Evolutionary conservation across 179 eudicot species (phyloP).

Genomic region (Silene coronaria): DNA sequence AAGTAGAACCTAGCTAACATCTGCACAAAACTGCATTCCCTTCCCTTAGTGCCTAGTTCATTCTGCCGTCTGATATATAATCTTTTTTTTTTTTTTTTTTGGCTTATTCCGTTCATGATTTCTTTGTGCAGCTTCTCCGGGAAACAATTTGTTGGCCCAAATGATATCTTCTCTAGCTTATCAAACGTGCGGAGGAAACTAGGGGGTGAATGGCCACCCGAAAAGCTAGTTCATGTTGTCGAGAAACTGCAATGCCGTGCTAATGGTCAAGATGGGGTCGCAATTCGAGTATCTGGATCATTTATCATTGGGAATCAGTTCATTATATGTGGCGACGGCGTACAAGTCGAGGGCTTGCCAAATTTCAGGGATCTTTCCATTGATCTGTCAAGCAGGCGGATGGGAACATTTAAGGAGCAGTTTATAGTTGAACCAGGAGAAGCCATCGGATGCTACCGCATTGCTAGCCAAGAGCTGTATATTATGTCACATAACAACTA

Average conservation of each 20-base stretch:
- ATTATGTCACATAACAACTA: conserved; percentile 41
- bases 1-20: too few relatives aligned
- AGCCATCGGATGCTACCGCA: conserved; percentile 59
- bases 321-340: conserved; percentile 86
- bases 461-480: conserved; percentile 74
- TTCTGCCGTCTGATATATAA: neutral
- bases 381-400: conserved; percentile 53
- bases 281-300: conserved; percentile 81
- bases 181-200: conserved; percentile 64
- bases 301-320: conserved; percentile 79
- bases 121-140: conserved; percentile 57
- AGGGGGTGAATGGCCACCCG: conserved; percentile 85
- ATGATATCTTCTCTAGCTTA: conserved; percentile 44
- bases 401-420: conserved; percentile 86
- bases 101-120: neutral
- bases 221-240: conserved; percentile 81
- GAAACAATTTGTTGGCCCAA: conserved; percentile 50
- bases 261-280: conserved; percentile 72
- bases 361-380: conserved; percentile 73
- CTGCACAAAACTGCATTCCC: neutral
- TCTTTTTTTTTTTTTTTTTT: neutral
- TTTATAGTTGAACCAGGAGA: conserved; percentile 63
- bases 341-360: conserved; percentile 85
- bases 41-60: neutral
- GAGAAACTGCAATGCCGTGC: conserved; percentile 86